Evolutionary conservation across 257 asterid genomes (phyloP).

Genomic region (Vinca minor): DNA sequence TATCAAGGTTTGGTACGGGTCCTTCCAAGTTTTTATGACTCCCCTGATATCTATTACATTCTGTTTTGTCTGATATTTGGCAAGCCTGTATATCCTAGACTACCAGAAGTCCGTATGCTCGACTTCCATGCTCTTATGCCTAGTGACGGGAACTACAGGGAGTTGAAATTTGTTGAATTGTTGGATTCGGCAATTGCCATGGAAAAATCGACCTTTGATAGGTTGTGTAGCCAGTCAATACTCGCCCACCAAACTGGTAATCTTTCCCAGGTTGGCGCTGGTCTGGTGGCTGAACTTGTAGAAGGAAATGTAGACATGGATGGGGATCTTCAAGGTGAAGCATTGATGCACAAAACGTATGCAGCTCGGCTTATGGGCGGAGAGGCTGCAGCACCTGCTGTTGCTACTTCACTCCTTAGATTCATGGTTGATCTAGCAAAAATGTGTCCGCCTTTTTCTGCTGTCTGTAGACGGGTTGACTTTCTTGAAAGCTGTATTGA

Average conservation of each 20-base stretch:
- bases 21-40: slow-evolving; percentile 92
- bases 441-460: slow-evolving; percentile 92
- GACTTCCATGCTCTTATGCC: slow-evolving; percentile 98
- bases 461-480: slow-evolving; percentile 77
- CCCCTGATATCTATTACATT: slow-evolving; percentile 96
- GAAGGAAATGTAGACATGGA: slow-evolving; percentile 69
- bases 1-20: slow-evolving; percentile 90
- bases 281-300: slow-evolving; percentile 91
- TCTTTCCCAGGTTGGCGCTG: slow-evolving; percentile 81
- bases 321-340: slow-evolving; percentile 99
- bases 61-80: slow-evolving; percentile 91
- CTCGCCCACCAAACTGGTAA: slow-evolving; percentile 78
- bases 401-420: slow-evolving; percentile 92
- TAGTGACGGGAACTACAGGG: slow-evolving; percentile 62
- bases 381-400: slow-evolving; percentile 98
- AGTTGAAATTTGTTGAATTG: slow-evolving; percentile 75
- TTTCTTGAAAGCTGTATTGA: slow-evolving; percentile 91
- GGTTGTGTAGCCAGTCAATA: slow-evolving; percentile 74
- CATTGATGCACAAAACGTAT: slow-evolving; percentile 97
- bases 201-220: slow-evolving; percentile 96
- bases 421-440: slow-evolving; percentile 99
- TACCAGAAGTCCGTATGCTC: slow-evolving; percentile 97
- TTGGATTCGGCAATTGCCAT: slow-evolving; percentile 87
- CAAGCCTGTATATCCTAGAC: slow-evolving; percentile 94
- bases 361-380: slow-evolving; percentile 99